Percentiles rank a stretch among this genome's conserved stretches.
Evolutionary conservation across 176 grass and related monocot species (phyloP).

Genomic region (Oryza glaberrima): DNA sequence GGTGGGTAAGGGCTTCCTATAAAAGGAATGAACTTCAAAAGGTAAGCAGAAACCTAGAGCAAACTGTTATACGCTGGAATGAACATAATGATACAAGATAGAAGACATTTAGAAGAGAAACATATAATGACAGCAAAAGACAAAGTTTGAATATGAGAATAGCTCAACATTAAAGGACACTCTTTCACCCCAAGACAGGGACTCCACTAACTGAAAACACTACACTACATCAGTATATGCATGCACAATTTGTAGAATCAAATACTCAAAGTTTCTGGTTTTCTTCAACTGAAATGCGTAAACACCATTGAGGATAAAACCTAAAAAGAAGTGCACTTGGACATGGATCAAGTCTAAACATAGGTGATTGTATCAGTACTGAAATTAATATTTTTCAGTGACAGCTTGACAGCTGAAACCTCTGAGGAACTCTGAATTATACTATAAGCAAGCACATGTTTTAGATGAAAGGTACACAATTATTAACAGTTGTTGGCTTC

Average conservation of each 20-base stretch:
- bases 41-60: background rate
- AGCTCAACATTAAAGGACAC: background rate
- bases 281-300: constrained; percentile 9
- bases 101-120: constrained; percentile 5
- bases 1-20: constrained; percentile 91
- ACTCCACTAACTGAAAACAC: constrained; percentile 25
- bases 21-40: constrained; percentile 43
- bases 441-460: constrained; percentile 13
- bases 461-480: constrained; percentile 2
- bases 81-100: background rate
- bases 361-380: constrained; percentile 8
- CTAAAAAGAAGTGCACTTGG: background rate
- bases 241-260: constrained; percentile 25
- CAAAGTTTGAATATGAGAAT: background rate
- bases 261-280: background rate
- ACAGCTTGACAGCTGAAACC: constrained; percentile 9
- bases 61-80: background rate
- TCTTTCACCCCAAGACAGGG: background rate
- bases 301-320: background rate
- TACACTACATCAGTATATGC: constrained; percentile 25
- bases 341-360: background rate
- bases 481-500: background rate
- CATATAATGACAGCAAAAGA: constrained; percentile 10
- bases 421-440: constrained; percentile 8
- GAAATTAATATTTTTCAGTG: background rate